Evolutionary conservation across 2,329 filamentous ascomycete species (phyloP).

Genomic region (Nothopassalora personata): DNA sequence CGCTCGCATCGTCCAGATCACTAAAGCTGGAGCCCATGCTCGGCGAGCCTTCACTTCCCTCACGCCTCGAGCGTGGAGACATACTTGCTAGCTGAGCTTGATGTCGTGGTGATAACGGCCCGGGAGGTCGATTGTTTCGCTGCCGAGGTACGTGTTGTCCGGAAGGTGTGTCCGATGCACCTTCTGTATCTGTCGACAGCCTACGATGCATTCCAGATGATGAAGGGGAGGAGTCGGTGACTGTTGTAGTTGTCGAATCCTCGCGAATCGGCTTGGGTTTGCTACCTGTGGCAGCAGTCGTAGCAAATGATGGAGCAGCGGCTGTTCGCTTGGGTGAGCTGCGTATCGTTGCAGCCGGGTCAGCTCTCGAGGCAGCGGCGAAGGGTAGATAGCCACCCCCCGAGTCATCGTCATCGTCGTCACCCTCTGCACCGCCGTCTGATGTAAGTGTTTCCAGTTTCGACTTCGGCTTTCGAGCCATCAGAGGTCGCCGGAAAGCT

Average conservation of each 20-base stretch:
- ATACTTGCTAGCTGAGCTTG: slow-evolving; percentile 54
- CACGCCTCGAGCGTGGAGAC: slow-evolving; percentile 51
- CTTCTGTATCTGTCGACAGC: slow-evolving; percentile 8
- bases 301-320: not conserved
- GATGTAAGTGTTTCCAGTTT: slow-evolving; percentile 15
- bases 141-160: slow-evolving; percentile 3
- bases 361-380: slow-evolving; percentile 29
- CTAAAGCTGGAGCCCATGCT: slow-evolving; percentile 84
- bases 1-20: slow-evolving; percentile 76
- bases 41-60: slow-evolving; percentile 67
- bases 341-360: slow-evolving; percentile 21
- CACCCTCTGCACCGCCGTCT: slow-evolving; percentile 27
- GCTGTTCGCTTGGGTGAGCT: slow-evolving; percentile 5
- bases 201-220: slow-evolving; percentile 30
- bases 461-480: slow-evolving; percentile 11
- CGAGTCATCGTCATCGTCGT: slow-evolving; percentile 50
- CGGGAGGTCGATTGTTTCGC: slow-evolving; percentile 13
- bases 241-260: slow-evolving; percentile 11
- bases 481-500: slow-evolving; percentile 34
- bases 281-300: slow-evolving; percentile 2
- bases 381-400: slow-evolving; percentile 40
- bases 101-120: slow-evolving; percentile 48
- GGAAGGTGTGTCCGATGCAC: slow-evolving; percentile 8
- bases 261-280: slow-evolving; percentile 1
- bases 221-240: slow-evolving; percentile 17